Evolutionary conservation across 1,284 basidiomycete species (phyloP), one percentile per base, ranked within the genome.

Genomic region (Gomphus bonarii): DNA sequence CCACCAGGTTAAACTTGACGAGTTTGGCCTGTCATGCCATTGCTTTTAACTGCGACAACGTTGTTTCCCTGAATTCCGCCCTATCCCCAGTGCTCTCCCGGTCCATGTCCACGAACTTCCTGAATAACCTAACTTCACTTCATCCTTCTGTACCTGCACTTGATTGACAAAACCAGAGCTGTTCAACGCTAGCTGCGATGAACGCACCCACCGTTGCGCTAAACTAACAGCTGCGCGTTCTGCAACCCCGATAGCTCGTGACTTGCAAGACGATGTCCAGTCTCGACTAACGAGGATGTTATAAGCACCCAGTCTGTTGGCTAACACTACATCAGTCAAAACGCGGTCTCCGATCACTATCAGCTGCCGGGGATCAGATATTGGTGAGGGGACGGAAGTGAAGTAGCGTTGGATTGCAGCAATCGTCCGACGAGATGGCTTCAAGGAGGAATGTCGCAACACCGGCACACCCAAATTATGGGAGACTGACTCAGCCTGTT

Each of bases 321-420:
- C 88, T 65, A 97, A 76, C 47, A 97, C 80, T 18, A 95, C 75
- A 68, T 98, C 95, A 0, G 95, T 98, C 65, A 95, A 89, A 43
- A 95, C 72, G 10, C 95, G 78, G 71, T 98, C 95, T 1, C 95
- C 95, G 10, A 98, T 81, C 18, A 97, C 71, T 59, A 97, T 72
- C 35, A 97, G 75, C 18, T 60, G 68, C 59, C 81, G 79, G 48
- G 79, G 73, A 63, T 82, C 79, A 14, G 67, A 66, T 51, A 87
- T 67, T 0, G 84, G 80, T 6, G 3, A 55, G 0, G 67, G 74
- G 8, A 82, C 73, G 1, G 80, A 79, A 5, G 70, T 68, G 65
- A 82, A 83, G 72, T 92, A 91, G 35, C 73, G 69, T 28, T 82
- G 75, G 50, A 95, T 82, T 48, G 79, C 73, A 12, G 69, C 61